phyloP scores from a whole-genome alignment of 2,329 filamentous ascomycete species.

The Apiospora phragmitis region DNA sequence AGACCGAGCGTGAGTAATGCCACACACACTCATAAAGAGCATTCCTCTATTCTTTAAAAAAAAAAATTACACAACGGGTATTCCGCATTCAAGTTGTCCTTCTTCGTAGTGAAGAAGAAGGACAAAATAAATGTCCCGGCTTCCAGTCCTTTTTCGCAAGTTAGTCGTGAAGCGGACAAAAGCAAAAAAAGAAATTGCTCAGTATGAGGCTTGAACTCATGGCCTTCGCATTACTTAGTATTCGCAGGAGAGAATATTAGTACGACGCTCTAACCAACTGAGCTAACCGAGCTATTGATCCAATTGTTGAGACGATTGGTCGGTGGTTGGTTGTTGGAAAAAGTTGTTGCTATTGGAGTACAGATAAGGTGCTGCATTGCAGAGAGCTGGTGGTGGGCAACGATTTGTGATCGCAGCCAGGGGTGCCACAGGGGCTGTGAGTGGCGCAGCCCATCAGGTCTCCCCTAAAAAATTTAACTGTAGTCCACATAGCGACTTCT shows the following conservation, averaged over 20 bases:
- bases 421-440: too few relatives aligned
- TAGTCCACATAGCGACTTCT: too few relatives aligned
- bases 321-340: constrained; percentile 6
- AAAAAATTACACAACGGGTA: too few relatives aligned
- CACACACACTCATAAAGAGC: too few relatives aligned
- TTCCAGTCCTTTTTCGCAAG: too few relatives aligned
- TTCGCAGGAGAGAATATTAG: background rate
- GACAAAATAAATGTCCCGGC: too few relatives aligned
- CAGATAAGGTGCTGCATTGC: background rate
- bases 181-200: constrained; percentile 1
- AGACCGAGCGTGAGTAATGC: too few relatives aligned
- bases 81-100: too few relatives aligned
- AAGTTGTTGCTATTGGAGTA: background rate
- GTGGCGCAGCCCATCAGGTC: too few relatives aligned
- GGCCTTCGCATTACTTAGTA: constrained; percentile 10
- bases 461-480: too few relatives aligned
- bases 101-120: too few relatives aligned
- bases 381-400: background rate
- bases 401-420: background rate
- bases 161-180: background rate
- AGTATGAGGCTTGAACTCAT: constrained; percentile 12
- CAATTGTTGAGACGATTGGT: background rate
- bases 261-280: constrained; percentile 13
- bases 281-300: constrained; percentile 9
- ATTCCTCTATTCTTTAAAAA: too few relatives aligned